These are phyloP conservation scores for Trichoderma gracile DNA, from an alignment of 2,329 filamentous ascomycete species.

Conservation along the genomic window DNA sequence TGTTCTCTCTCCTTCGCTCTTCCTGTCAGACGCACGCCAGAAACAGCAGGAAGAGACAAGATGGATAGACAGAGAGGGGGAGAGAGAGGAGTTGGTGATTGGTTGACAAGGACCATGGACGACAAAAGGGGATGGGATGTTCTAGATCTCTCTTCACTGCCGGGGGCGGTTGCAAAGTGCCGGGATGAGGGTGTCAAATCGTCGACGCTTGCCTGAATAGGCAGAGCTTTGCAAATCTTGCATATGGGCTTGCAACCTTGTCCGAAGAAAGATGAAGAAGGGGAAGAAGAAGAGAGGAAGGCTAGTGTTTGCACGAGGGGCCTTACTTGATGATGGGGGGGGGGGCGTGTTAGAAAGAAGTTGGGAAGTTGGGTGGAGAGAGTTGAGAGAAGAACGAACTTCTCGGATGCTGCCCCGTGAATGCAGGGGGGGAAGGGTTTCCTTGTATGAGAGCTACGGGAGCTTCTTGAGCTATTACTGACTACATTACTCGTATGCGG, in stretches of 20 bases:
- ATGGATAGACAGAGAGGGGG: too few species aligned
- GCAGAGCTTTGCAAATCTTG: conserved; percentile 18
- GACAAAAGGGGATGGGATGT: neutral
- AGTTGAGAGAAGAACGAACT: too few species aligned
- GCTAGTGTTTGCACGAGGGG: too few species aligned
- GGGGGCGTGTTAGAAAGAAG: too few species aligned
- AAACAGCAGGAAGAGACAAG: neutral
- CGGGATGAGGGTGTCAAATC: neutral
- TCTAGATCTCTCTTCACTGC: conserved; percentile 18
- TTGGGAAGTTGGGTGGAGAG: too few species aligned
- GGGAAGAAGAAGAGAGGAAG: neutral
- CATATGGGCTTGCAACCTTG: neutral
- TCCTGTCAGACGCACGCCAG: too few species aligned
- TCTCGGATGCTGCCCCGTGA: neutral
- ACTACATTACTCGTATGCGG: too few species aligned
- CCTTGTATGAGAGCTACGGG: neutral
- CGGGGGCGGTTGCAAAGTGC: neutral
- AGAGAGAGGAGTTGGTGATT: too few species aligned
- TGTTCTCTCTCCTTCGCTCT: neutral
- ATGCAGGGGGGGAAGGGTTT: too few species aligned
- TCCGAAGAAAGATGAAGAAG: neutral
- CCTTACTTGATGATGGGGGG: too few species aligned
- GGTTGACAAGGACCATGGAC: too few species aligned
- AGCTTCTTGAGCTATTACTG: too few species aligned
- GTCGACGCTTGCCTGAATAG: conserved; percentile 19